Base-by-base conservation (phyloP, 2,329 filamentous ascomycete genomes). In the Phaeoacremonium minimum region DNA sequence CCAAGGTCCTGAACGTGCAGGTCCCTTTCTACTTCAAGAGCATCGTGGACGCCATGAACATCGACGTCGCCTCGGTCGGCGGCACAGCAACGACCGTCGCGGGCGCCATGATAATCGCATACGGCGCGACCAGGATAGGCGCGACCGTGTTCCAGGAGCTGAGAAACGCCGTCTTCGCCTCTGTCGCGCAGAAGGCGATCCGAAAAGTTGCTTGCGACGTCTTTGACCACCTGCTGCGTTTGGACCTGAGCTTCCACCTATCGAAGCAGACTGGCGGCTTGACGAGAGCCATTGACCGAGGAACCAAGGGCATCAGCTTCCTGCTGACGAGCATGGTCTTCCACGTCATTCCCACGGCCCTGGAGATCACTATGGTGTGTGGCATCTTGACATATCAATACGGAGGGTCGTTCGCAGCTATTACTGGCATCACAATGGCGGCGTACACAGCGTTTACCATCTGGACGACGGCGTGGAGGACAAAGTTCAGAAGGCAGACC, bases 1-100 rank as follows among this genome's bases (percentile, higher is more conserved):
- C 89, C 56, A 98, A 98, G 73, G 80, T 95, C 33, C 71, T 98
- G 53, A 98, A 97, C 60, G 93, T 98, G 13, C 89, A 98, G 67
- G 88, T 98, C 32, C 93, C 93, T 0, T 98, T 98, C 58, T 98
- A 96, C 71, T 98, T 98, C 71, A 97, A 97, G 71, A 90, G 70
- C 61, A 97, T 98, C 46, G 87, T 98, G 29, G 94, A 98, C 61
- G 82, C 87, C 15, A 95, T 98, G 88, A 98, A 98, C 59, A 77
- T 98, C 48, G 93, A 98, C 60, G 83, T 95, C 56, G 76, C 79
- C n/a, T 75, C 84, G 13, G 67, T 87, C 6, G 91, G 89, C n/a
- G 90, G 89, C 7, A 95, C 89, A 0, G 90, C 88, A 18, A 86
- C 83, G 35, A 89, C 88, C 0, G 83, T 95, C 7, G 93, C 89